Evolutionary conservation across 371 early-diverging fungal genomes (phyloP).

Genomic region (Saksenaea vasiformis): DNA sequence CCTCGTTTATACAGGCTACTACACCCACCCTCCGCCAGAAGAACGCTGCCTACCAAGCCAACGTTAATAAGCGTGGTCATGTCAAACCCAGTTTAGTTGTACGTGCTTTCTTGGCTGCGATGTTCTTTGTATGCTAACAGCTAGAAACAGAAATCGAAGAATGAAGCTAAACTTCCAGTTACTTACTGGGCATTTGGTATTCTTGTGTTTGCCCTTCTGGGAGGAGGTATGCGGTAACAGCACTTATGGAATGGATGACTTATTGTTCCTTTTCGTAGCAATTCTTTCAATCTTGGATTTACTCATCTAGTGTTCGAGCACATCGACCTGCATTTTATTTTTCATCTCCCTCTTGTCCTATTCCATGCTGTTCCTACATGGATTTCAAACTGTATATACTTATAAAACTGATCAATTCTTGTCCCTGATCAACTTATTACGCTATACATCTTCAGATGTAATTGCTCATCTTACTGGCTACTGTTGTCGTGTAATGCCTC

Average conservation of each 20-base stretch:
- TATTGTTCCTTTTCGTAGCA: background rate
- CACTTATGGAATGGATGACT: background rate
- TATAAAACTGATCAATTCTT: background rate
- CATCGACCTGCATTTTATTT: background rate
- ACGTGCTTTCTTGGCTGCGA: background rate
- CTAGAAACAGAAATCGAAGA: constrained; percentile 21
- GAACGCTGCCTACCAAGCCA: constrained; percentile 40
- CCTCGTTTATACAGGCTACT: constrained; percentile 21
- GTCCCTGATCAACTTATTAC: no score
- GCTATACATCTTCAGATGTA: no score
- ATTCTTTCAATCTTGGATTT: background rate
- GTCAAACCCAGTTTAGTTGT: constrained; percentile 34
- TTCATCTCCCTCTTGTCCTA: background rate
- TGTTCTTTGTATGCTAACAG: background rate
- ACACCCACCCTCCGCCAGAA: constrained; percentile 40
- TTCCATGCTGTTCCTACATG: background rate
- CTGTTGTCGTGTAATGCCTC: no score
- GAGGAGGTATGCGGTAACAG: constrained; percentile 20
- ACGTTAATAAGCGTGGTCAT: constrained; percentile 40
- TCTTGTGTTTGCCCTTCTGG: constrained; percentile 20
- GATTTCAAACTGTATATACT: background rate
- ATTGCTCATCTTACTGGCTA: no score
- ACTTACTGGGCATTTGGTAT: constrained; percentile 23
- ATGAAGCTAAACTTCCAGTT: constrained; percentile 16
- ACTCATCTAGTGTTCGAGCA: background rate